Percentiles rank a stretch among this genome's conserved stretches.
phyloP scores from a whole-genome alignment of 306 rosid genomes.

The Inga oerstediana region DNA sequence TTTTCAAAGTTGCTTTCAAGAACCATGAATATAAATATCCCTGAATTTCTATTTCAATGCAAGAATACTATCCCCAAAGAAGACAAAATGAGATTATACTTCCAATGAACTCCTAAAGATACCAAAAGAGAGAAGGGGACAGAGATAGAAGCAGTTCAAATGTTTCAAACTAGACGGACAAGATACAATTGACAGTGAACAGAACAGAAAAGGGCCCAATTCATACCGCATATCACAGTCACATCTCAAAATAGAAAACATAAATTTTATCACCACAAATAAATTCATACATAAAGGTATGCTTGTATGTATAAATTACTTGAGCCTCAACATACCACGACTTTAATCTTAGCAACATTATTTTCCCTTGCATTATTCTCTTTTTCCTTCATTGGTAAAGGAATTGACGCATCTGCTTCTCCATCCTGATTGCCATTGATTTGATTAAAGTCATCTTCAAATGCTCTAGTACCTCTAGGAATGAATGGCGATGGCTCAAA shows the following conservation, averaged over 20 bases:
- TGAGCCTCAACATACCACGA: slow-evolving; percentile 73
- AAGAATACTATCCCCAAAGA: no score
- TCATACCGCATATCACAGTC: not conserved
- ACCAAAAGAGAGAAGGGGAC: not conserved
- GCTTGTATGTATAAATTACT: slow-evolving; percentile 14
- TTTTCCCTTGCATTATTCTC: slow-evolving; percentile 76
- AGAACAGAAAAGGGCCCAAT: not conserved
- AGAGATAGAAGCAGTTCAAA: not conserved
- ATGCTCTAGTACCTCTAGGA: slow-evolving; percentile 64
- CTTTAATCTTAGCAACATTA: slow-evolving; percentile 93
- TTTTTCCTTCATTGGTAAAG: slow-evolving; percentile 58
- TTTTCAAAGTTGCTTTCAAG: not conserved
- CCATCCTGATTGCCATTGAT: slow-evolving; percentile 59
- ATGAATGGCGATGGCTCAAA: slow-evolving; percentile 93
- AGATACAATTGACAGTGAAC: not conserved
- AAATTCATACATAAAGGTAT: slow-evolving; percentile 10
- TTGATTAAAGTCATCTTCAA: slow-evolving; percentile 66
- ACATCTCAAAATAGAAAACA: slow-evolving; percentile 21
- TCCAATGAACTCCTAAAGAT: not conserved
- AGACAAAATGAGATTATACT: not conserved
- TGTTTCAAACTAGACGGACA: not conserved
- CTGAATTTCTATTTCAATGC: not conserved
- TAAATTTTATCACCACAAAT: slow-evolving; percentile 9
- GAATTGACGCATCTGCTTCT: slow-evolving; percentile 56
- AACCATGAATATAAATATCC: slow-evolving; percentile 14